Evolutionary conservation across 129 eudicot genomes (phyloP), one percentile per base, ranked within the genome.

Genomic region (Flaveria trinervia): DNA sequence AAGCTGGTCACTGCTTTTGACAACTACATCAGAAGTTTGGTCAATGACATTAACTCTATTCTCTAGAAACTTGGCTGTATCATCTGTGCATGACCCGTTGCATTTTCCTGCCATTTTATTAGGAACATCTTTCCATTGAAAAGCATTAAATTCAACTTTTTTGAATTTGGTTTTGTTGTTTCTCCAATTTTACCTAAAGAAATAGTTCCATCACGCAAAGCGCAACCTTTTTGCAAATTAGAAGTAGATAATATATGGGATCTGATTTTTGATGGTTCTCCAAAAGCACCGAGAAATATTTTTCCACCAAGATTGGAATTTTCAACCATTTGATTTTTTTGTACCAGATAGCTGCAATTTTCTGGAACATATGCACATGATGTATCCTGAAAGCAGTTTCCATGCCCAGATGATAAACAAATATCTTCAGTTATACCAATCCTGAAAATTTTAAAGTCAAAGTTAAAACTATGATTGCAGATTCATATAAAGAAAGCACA

Each of bases 61-160:
- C 49, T 72, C 82, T 20, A 65, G 30, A 20, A 77, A 50, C 77
- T 68, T 62, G 17, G 61, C 52, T 25, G 70, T 71, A 20, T 39
- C 79, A 65, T 86, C 80, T 60, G 56, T 49, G 60, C 86, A 71
- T 56, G 85, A 73, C 76, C 57, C 23, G 18, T 83, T 80, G 28
- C 73, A 56, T 36, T 25, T 79, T 76, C 36, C 78, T 28, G 73
- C 44, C 45, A 66, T 60, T 78, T 84, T 85, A 51, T 54, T 83
- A 15, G 96, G 92, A 65, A 88, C 92, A 78, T 90, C 88, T 81
- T 86, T 83, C 96, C 92, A 90, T 30, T 85, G 86, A 79, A 83
- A 87, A 71, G 82, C 65, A 72, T 64, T 77, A 50, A 71, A 79
- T 49, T 79, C 83, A 9, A 45, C 82, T 22, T 80, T 82, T 82